These are phyloP conservation scores for Lipomyces orientalis DNA, from an alignment of 805 yeast genomes.

Conservation along the genomic window DNA sequence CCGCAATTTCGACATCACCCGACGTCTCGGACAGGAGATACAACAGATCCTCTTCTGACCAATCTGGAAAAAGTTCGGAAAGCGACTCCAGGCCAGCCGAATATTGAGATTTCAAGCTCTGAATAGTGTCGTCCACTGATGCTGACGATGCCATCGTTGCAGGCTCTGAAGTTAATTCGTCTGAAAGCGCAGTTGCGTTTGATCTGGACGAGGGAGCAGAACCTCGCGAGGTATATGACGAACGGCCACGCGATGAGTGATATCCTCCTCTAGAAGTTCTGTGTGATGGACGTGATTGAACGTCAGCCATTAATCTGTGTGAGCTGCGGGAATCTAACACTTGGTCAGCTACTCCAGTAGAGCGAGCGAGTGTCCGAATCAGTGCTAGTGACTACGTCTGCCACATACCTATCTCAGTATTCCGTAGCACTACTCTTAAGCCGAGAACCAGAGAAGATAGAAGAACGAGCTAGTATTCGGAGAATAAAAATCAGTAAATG, in stretches of 20 bases:
- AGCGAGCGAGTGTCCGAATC: neutral
- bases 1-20: slow-evolving; percentile 76
- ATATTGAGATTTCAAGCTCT: slow-evolving; percentile 45
- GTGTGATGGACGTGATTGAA: slow-evolving; percentile 28
- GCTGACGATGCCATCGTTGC: slow-evolving; percentile 21
- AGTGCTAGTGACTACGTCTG: neutral
- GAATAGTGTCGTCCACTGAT: slow-evolving; percentile 41
- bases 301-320: slow-evolving; percentile 27
- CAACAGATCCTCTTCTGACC: slow-evolving; percentile 84
- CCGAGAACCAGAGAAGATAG: slow-evolving; percentile 4
- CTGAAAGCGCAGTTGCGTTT: slow-evolving; percentile 14
- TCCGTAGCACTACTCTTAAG: slow-evolving; percentile 9
- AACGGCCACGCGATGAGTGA: slow-evolving; percentile 33
- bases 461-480: neutral
- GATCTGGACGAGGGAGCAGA: slow-evolving; percentile 23
- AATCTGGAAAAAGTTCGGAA: slow-evolving; percentile 89
- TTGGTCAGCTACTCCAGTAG: neutral
- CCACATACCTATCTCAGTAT: slow-evolving; percentile 2
- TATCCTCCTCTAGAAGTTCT: slow-evolving; percentile 37
- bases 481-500: neutral
- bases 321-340: neutral
- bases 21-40: slow-evolving; percentile 74
- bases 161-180: slow-evolving; percentile 8
- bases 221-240: slow-evolving; percentile 16
- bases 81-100: slow-evolving; percentile 57